phyloP scores from a whole-genome alignment of 257 asterid species.

The Vinca minor region DNA sequence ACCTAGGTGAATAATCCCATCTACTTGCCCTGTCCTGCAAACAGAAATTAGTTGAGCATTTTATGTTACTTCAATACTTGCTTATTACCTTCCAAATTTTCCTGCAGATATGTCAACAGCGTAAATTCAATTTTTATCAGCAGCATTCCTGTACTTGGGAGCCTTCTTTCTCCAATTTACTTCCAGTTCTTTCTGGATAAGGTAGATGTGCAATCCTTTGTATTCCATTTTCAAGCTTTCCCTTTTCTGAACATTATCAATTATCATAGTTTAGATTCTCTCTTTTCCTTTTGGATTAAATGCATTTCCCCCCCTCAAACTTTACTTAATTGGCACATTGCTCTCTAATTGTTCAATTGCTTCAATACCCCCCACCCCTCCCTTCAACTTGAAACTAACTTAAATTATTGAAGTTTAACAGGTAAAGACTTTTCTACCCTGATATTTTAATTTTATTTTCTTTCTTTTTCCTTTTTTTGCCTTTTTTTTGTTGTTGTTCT shows the following conservation, averaged over 20 bases:
- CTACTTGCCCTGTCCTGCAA: neutral
- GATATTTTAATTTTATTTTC: no score
- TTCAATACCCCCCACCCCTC: no score
- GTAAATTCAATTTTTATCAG: slow-evolving; percentile 69
- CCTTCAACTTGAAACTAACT: no score
- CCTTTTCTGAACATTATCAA: neutral
- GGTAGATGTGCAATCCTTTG: slow-evolving; percentile 17
- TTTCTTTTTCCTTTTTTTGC: no score
- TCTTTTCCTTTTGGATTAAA: no score
- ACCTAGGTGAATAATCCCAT: neutral
- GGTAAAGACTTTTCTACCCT: no score
- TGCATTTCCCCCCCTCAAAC: no score
- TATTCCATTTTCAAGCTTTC: neutral
- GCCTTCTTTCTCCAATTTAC: slow-evolving; percentile 83
- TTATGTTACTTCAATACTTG: neutral
- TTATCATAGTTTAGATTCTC: neutral
- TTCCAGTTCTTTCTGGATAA: slow-evolving; percentile 95
- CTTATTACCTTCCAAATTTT: slow-evolving; percentile 18
- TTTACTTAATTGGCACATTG: no score
- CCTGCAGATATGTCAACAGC: slow-evolving; percentile 85
- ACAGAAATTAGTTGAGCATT: neutral
- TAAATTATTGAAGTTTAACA: no score
- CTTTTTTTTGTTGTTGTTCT: no score
- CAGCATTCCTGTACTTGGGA: slow-evolving; percentile 94
- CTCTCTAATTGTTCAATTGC: no score